Evolutionary conservation across 345 rosid species (phyloP), one percentile per base, ranked within the genome.

Genomic region (Gossypium bickii): DNA sequence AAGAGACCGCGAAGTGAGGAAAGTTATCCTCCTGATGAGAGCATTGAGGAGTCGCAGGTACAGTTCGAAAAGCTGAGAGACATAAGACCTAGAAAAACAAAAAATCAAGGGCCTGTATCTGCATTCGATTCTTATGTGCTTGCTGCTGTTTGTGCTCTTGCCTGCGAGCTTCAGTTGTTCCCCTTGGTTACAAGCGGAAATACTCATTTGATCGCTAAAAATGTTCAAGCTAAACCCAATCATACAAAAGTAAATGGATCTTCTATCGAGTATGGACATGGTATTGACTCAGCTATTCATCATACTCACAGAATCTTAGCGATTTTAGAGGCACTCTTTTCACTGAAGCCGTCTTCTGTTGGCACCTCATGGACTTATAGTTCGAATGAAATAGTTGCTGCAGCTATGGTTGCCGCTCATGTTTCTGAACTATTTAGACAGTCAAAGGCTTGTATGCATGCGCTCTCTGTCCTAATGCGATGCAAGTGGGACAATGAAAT

Each of bases 331-430:
- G 98, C 98, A 73, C 91, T 92, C 51, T 94, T 94, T 82, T 94
- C 95, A 41, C 71, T 94, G 78, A 89, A 94, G 85, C 98, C 97
- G 24, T 94, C 98, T 24, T 87, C 97, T 69, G 84, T 94, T 64
- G 97, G 98, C 71, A 90, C 97, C 22, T 88, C 95, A 63, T 94
- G 98, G 97, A 81, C 97, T 78, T 92, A 89, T 80, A 92, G 97
- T 78, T 94, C 98, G 27, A 88, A 88, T 70, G 98, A 94, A 84
- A 94, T 94, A 70, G 97, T 94, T 74, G 98, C 98, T 53, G 98
- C 98, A n/a, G 97, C 98, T 75, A 94, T 94, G 98, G 98, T 94
- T 79, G 98, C 98, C 2, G 98, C 98, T 73, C 98, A 94, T 78
- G 84, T 94, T 77, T 94, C 98, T 29, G 98, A 92, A 80, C 81